Evolutionary conservation across 2,329 filamentous ascomycete genomes (phyloP).

Genomic region (Colletotrichum tabaci): DNA sequence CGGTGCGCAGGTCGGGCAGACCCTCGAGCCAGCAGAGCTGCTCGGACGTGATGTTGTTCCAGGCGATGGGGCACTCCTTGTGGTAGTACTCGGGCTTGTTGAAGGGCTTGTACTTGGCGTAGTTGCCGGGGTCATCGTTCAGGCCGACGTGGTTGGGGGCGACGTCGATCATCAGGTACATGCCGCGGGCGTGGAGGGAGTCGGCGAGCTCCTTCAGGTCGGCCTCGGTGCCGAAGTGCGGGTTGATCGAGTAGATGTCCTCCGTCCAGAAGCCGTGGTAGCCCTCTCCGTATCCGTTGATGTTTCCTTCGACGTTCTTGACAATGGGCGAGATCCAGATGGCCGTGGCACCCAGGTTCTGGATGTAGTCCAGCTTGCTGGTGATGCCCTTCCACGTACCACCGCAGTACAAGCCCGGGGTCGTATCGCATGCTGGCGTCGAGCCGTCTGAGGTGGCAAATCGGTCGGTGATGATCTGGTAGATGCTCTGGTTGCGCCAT

Average conservation of each 20-base stretch:
- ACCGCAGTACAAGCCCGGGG: conserved; percentile 60
- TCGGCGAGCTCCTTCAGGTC: conserved; percentile 63
- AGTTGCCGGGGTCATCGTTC: conserved; percentile 45
- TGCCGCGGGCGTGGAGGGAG: conserved; percentile 65
- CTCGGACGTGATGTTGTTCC: conserved; percentile 63
- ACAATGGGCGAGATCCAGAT: conserved; percentile 63
- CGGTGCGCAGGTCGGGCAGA: conserved; percentile 75
- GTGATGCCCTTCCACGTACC: conserved; percentile 66
- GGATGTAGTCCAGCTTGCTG: conserved; percentile 65
- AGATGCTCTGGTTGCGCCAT: conserved; percentile 60
- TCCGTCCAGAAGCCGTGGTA: conserved; percentile 60
- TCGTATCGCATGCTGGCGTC: conserved; percentile 49
- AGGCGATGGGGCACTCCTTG: conserved; percentile 70
- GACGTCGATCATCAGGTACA: conserved; percentile 72
- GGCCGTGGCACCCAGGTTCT: conserved; percentile 61
- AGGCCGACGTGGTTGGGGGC: conserved; percentile 66
- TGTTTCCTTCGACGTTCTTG: conserved; percentile 53
- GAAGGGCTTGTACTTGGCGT: conserved; percentile 50
- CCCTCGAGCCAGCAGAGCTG: conserved; percentile 69
- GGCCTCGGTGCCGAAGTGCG: conserved; percentile 63
- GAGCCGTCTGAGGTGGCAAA: conserved; percentile 58
- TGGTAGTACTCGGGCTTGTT: conserved; percentile 74
- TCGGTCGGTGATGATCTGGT: conserved; percentile 62
- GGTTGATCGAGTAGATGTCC: conserved; percentile 59
- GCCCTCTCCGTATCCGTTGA: conserved; percentile 47